phyloP scores from a whole-genome alignment of 345 rosid genomes.

The Hibiscus trionum region DNA sequence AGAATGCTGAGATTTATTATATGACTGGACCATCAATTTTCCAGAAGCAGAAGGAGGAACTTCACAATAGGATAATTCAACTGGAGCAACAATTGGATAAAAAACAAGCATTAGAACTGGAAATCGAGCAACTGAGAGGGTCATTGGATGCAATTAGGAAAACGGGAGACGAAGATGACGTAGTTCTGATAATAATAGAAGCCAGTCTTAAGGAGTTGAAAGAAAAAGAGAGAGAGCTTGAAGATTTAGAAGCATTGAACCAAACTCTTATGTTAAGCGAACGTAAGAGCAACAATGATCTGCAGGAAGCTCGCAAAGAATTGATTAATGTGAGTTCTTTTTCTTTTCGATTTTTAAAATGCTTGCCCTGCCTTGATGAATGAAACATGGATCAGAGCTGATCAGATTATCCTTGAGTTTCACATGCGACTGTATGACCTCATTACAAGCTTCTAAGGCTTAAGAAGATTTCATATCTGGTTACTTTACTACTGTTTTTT shows the following conservation, averaged over 20 bases:
- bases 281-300: slow-evolving; percentile 78
- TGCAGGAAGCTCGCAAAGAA: slow-evolving; percentile 88
- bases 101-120: slow-evolving; percentile 76
- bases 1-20: slow-evolving; percentile 6
- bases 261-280: slow-evolving; percentile 74
- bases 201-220: slow-evolving; percentile 47
- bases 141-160: slow-evolving; percentile 56
- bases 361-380: neutral
- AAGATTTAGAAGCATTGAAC: slow-evolving; percentile 56
- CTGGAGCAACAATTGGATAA: slow-evolving; percentile 71
- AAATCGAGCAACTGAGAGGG: slow-evolving; percentile 64
- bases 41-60: slow-evolving; percentile 71
- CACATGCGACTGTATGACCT: too few species aligned
- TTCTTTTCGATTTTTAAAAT: neutral
- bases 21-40: slow-evolving; percentile 14
- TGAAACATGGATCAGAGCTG: too few species aligned
- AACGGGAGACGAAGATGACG: slow-evolving; percentile 60
- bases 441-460: too few species aligned
- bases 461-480: too few species aligned
- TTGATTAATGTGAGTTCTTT: slow-evolving; percentile 51
- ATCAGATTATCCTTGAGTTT: too few species aligned
- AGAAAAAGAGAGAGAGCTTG: slow-evolving; percentile 79
- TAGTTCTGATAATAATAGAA: slow-evolving; percentile 55
- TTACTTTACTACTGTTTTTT: neutral
- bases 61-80: slow-evolving; percentile 51